Evolutionary conservation across 352 stramenopile genomes (phyloP).

Genomic region (Stramenopiles sp.): DNA sequence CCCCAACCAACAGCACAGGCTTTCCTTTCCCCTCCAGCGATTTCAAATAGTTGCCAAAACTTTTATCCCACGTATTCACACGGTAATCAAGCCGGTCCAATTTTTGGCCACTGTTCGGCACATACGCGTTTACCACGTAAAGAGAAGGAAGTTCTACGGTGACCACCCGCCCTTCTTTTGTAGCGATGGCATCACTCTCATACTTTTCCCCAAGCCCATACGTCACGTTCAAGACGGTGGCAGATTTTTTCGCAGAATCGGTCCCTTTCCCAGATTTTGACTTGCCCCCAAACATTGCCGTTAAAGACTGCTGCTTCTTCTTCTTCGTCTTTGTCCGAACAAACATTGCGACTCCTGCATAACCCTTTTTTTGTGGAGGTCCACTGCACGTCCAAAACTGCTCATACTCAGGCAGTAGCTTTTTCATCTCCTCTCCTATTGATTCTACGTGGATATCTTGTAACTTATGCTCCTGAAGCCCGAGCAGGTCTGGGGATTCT

Average conservation of each 20-base stretch:
- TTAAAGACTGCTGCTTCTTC: slow-evolving; percentile 22
- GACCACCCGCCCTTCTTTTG: slow-evolving; percentile 38
- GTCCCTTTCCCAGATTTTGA: too few relatives aligned
- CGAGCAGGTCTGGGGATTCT: slow-evolving; percentile 44
- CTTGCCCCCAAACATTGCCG: slow-evolving; percentile 2
- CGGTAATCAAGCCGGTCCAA: slow-evolving; percentile 46
- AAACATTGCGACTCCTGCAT: slow-evolving; percentile 54
- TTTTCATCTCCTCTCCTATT: slow-evolving; percentile 27
- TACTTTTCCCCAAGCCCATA: too few relatives aligned
- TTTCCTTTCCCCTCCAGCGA: slow-evolving; percentile 23
- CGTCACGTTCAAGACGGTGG: too few relatives aligned
- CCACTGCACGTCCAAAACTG: slow-evolving; percentile 36
- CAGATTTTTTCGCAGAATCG: too few relatives aligned
- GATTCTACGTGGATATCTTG: slow-evolving; percentile 47
- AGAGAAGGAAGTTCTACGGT: slow-evolving; percentile 39
- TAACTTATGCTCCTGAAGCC: slow-evolving; percentile 51
- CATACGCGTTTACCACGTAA: slow-evolving; percentile 47
- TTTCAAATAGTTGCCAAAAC: slow-evolving; percentile 18
- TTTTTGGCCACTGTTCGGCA: slow-evolving; percentile 55
- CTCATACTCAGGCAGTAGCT: slow-evolving; percentile 28
- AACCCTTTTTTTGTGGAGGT: slow-evolving; percentile 52
- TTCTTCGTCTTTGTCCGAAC: too few relatives aligned
- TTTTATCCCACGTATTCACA: slow-evolving; percentile 43
- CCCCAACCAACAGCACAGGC: slow-evolving; percentile 44
- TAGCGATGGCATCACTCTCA: slow-evolving; percentile 25